phyloP scores from a whole-genome alignment of 2,329 filamentous ascomycete species.

The Massarina eburnea region DNA sequence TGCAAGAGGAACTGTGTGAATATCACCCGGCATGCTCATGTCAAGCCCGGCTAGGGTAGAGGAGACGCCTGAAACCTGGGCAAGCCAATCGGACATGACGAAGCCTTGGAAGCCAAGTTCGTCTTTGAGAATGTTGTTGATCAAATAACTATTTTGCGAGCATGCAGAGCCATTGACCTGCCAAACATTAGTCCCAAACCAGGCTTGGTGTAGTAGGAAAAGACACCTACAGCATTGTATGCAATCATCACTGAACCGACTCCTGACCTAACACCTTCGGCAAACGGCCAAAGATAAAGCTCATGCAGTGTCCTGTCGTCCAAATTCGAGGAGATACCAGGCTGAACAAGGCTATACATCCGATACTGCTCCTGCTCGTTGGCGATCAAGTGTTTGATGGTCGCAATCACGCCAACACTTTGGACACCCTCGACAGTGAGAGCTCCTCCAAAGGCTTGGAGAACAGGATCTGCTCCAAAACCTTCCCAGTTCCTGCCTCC shows the following conservation, averaged over 20 bases:
- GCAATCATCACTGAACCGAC: conserved; percentile 83
- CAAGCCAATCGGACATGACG: conserved; percentile 87
- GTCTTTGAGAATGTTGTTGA: conserved; percentile 84
- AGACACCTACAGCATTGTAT: conserved; percentile 56
- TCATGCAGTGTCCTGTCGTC: conserved; percentile 76
- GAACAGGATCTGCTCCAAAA: conserved; percentile 70
- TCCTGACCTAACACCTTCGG: conserved; percentile 73
- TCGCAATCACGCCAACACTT: conserved; percentile 71
- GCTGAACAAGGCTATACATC: conserved; percentile 45
- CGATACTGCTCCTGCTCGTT: conserved; percentile 69
- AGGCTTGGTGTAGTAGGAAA: background rate
- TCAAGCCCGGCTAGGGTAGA: conserved; percentile 82
- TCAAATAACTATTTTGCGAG: conserved; percentile 72
- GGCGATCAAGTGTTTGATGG: conserved; percentile 67
- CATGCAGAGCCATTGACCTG: conserved; percentile 58
- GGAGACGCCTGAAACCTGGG: conserved; percentile 77
- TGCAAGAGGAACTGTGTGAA: conserved; percentile 46
- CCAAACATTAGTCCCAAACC: conserved; percentile 9
- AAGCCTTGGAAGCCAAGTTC: conserved; percentile 87
- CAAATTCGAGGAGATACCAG: conserved; percentile 60
- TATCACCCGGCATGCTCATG: conserved; percentile 77
- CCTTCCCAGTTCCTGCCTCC: conserved; percentile 76
- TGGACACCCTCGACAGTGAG: conserved; percentile 78
- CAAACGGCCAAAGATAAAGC: conserved; percentile 85
- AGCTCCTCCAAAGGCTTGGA: conserved; percentile 73